Conservation (phyloP, 768 basidiomycete genomes). For the Leccinellum luteum region DNA sequence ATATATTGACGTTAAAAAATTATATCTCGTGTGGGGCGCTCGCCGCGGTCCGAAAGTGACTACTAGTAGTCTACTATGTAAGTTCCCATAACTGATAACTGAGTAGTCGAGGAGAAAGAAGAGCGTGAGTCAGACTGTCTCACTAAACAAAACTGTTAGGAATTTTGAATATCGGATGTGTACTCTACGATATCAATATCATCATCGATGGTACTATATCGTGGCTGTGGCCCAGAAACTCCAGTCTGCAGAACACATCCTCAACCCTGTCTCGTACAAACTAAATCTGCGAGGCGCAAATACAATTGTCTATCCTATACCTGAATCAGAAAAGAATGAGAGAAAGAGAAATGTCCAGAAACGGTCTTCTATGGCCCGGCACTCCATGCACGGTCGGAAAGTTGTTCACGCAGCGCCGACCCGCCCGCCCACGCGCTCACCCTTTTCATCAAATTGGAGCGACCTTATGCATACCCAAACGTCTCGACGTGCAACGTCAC, state of each 20-base stretch:
- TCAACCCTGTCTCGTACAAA: no score
- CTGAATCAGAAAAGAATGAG: not conserved
- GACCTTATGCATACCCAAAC: conserved; percentile 40
- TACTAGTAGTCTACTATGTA: no score
- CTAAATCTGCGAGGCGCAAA: not conserved
- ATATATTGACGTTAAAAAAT: no score
- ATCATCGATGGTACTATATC: no score
- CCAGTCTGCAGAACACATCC: not conserved
- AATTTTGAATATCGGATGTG: no score
- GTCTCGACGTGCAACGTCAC: conserved; percentile 38
- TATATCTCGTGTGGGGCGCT: no score
- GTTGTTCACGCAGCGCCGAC: not conserved
- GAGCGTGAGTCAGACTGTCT: no score
- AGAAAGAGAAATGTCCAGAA: not conserved
- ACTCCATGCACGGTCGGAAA: not conserved
- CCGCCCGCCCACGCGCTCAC: not conserved
- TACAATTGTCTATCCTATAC: not conserved
- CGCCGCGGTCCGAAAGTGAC: no score
- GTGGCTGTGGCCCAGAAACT: no score
- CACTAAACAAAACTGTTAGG: no score
- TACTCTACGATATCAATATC: no score
- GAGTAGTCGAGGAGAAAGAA: not conserved
- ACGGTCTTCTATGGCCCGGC: no score
- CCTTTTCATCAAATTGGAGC: not conserved
- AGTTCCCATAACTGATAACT: not conserved